Base-by-base conservation (phyloP, 805 yeast genomes). In the Metschnikowia cubensis region DNA sequence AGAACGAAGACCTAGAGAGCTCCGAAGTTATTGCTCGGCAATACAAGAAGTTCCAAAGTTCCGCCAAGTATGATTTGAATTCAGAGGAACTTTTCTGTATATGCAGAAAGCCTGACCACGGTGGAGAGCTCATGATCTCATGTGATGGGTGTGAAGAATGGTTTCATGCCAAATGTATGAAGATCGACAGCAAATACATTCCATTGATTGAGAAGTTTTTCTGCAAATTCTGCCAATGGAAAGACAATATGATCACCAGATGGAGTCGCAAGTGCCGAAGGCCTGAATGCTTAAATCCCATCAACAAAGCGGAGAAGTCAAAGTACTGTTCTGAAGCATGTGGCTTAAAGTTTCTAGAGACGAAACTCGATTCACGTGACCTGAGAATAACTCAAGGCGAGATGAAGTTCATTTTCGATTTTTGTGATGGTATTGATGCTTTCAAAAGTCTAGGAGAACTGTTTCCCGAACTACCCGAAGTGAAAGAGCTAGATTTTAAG, bases 91-190 rank as follows among this genome's bases (percentile, higher is more conserved):
- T 87, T 6, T 89, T 75, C 59, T 90, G 97, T 63, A 68, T 84
- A 0, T 90, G 97, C 64, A 75, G 94, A 35, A 78, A 77, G 52
- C 85, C 89, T 0, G 97, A 91, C 59, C 75, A 77, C 51, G 94
- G 91, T 1, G 76, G 75, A 2, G 84, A 81, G 50, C 69, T 90
- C 63, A 91, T 91, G 97, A 86, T 91, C n/a, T 89, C 87, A 0
- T 90, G 97, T 64, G 97, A 90, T 63, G 91, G 89, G 5, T 91
- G 97, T 67, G 96, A 89, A 60, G 96, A 89, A 51, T 91, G 97
- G 97, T 91, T 77, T 62, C 97, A 91, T 67, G 88, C 90, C 66
- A 71, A 69, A 42, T 91, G 97, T 63, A 80, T 90, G 76, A 76
- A 75, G 47, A 62, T 89, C 35, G 75, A 82, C 46, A 64, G 63